These are phyloP conservation scores for Ophiocordyceps polyrhachis-furcata DNA, from an alignment of 2,329 filamentous ascomycete species.

Conservation along the genomic window DNA sequence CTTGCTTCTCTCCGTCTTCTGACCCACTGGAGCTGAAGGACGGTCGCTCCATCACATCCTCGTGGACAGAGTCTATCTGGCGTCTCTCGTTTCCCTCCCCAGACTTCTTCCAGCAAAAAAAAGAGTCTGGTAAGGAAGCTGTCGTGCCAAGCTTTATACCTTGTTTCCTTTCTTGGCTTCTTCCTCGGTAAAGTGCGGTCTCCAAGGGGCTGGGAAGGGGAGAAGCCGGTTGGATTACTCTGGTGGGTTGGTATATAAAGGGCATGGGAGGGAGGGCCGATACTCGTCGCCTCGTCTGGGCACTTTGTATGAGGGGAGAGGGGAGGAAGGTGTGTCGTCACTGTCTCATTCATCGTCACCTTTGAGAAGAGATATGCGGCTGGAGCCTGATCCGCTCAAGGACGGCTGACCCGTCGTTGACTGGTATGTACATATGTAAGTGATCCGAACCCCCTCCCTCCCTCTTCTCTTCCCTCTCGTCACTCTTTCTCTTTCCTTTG, in stretches of 20 bases:
- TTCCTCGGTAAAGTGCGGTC: neutral
- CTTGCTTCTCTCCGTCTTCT: neutral
- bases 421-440: neutral
- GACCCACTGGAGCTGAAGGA: neutral
- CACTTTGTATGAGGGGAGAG: neutral
- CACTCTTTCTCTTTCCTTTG: neutral
- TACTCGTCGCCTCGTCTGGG: neutral
- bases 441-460: no score
- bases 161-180: neutral
- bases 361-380: neutral
- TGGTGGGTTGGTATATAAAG: neutral
- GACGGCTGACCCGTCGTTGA: neutral
- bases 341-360: neutral
- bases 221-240: no score
- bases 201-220: neutral
- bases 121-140: no score
- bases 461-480: neutral
- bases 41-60: neutral
- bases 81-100: no score
- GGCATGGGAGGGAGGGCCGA: neutral
- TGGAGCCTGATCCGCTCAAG: neutral
- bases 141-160: neutral
- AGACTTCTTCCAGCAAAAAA: no score
- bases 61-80: neutral
- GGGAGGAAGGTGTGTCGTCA: neutral